These are phyloP conservation scores for Barnettozyma populi DNA, from an alignment of 805 yeast species.

Conservation along the genomic window DNA sequence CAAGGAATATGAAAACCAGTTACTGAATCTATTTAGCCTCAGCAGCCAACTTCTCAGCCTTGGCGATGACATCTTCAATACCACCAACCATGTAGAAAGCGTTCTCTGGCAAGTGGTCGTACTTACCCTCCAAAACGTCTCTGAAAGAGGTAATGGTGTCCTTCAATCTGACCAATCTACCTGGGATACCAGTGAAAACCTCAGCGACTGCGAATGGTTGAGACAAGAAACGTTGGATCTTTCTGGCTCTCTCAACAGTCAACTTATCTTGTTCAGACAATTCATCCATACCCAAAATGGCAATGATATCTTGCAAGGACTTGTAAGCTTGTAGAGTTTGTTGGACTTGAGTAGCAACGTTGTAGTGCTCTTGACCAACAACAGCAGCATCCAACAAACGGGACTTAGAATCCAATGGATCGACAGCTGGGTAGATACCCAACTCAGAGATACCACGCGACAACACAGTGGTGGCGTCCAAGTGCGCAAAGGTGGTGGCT, in stretches of 20 bases:
- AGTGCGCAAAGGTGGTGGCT: constrained; percentile 99
- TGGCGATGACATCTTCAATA: constrained; percentile 96
- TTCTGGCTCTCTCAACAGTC: constrained; percentile 99
- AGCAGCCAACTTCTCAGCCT: constrained; percentile 98
- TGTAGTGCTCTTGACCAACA: constrained; percentile 98
- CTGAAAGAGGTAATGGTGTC: constrained; percentile 93
- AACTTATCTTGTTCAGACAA: constrained; percentile 97
- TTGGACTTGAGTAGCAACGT: constrained; percentile 91
- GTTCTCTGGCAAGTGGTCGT: constrained; percentile 97
- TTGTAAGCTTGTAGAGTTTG: constrained; percentile 99
- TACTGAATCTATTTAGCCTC: constrained; percentile 55
- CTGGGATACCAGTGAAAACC: constrained; percentile 99
- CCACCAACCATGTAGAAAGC: constrained; percentile 99
- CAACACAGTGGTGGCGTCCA: constrained; percentile 99
- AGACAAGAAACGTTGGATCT: constrained; percentile 99
- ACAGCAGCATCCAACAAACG: constrained; percentile 96
- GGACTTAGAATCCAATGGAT: constrained; percentile 98
- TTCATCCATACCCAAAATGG: constrained; percentile 99
- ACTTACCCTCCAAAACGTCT: constrained; percentile 97
- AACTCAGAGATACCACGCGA: constrained; percentile 99
- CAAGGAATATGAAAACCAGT: constrained; percentile 8
- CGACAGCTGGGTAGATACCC: constrained; percentile 99
- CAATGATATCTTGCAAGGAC: constrained; percentile 99
- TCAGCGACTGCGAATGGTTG: constrained; percentile 99
- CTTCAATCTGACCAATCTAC: constrained; percentile 94